Evolutionary conservation across 2,329 filamentous ascomycete genomes (phyloP).

Genomic region (Emergomyces pasteurianus): DNA sequence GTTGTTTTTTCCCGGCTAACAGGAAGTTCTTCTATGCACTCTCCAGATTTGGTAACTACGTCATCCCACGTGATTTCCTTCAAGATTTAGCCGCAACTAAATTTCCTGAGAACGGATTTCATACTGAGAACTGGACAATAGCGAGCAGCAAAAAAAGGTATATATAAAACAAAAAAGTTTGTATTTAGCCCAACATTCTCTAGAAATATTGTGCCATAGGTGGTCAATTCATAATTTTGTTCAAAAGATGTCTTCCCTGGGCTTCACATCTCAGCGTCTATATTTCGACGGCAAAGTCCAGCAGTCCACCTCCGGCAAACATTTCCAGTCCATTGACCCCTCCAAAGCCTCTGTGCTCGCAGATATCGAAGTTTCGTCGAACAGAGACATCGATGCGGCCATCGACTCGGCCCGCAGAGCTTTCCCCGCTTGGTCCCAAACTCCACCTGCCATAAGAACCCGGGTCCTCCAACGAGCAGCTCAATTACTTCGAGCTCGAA

Average conservation of each 20-base stretch:
- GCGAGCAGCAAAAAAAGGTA: neutral
- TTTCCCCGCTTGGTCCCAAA: slow-evolving; percentile 66
- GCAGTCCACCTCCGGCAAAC: slow-evolving; percentile 44
- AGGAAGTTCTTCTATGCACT: too few relatives aligned
- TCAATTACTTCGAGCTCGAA: slow-evolving; percentile 58
- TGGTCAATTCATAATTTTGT: neutral
- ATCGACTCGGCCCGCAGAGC: slow-evolving; percentile 58
- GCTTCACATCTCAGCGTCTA: slow-evolving; percentile 48
- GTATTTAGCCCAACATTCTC: neutral
- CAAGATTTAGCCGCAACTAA: neutral
- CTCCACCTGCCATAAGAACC: slow-evolving; percentile 60
- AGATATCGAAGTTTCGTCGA: slow-evolving; percentile 58
- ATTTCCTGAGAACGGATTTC: neutral
- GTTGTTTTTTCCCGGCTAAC: too few relatives aligned
- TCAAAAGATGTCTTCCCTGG: slow-evolving; percentile 18
- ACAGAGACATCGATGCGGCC: slow-evolving; percentile 56
- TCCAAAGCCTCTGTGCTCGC: slow-evolving; percentile 57
- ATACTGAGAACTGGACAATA: too few relatives aligned
- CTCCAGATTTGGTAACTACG: too few relatives aligned
- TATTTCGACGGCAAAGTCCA: slow-evolving; percentile 65
- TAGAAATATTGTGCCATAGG: neutral
- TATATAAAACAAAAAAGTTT: neutral
- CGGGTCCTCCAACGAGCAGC: slow-evolving; percentile 69
- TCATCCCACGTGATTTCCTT: slow-evolving; percentile 2
- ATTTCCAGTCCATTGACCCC: slow-evolving; percentile 64